A percentile compares a stretch with the other conserved stretches of the same genome.
Conservation (phyloP, 768 basidiomycete species). For the Leccinum broughii region DNA sequence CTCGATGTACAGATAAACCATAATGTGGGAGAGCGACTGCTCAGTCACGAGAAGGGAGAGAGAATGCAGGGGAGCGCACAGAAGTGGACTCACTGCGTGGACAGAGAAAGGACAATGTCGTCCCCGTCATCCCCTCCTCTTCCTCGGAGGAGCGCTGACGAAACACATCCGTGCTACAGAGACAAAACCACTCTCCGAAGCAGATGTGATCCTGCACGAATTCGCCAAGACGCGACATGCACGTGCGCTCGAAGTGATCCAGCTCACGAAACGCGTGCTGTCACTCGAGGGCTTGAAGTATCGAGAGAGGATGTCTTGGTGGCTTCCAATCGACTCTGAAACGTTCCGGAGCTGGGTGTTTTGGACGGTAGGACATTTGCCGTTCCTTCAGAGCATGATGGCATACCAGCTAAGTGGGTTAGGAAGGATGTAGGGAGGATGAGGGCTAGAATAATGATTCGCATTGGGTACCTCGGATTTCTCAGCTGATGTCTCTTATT, state of each 20-base stretch:
- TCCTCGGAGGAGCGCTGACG: conserved; percentile 38
- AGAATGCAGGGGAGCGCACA: too few species aligned
- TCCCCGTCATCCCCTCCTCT: background rate
- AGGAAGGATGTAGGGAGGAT: conserved; percentile 15
- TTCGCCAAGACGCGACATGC: conserved; percentile 39
- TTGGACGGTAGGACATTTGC: conserved; percentile 21
- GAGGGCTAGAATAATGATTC: background rate
- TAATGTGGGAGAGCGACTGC: too few species aligned
- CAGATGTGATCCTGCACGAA: conserved; percentile 35
- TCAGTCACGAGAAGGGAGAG: too few species aligned
- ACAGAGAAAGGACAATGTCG: conserved; percentile 48
- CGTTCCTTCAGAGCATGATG: conserved; percentile 13
- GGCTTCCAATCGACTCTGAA: conserved; percentile 28
- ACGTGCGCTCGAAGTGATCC: conserved; percentile 44
- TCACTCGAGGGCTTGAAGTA: conserved; percentile 26
- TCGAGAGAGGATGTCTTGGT: conserved; percentile 16
- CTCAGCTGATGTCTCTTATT: background rate
- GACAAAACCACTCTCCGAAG: conserved; percentile 8
- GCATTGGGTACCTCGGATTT: background rate
- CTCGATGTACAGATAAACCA: too few species aligned
- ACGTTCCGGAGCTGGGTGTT: conserved; percentile 30
- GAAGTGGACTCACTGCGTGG: conserved; percentile 33
- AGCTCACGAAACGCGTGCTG: conserved; percentile 39
- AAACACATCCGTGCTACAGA: conserved; percentile 32
- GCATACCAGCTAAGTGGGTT: conserved; percentile 24